Base-by-base conservation (phyloP, 2,329 filamentous ascomycete species). In the Volutella citrinella region DNA sequence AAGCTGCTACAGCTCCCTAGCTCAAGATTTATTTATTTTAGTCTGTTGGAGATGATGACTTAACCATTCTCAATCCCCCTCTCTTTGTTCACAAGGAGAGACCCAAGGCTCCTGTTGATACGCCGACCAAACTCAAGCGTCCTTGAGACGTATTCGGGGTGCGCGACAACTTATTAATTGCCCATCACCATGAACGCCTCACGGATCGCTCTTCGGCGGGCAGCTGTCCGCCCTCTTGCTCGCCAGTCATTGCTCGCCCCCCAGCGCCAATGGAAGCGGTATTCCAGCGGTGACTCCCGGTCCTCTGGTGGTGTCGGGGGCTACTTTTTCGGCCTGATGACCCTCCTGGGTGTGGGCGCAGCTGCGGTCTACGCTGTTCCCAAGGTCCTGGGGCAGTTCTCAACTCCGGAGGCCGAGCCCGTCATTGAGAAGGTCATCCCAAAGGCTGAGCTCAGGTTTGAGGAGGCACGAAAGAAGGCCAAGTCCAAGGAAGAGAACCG, bases 401-500 rank as follows among this genome's bases (percentile, higher is more conserved):
- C 50, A 4, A 18, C 40, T 11, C 15, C 44, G 15, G 46, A 52
- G 32, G 30, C 34, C 15, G 33, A 51, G 26, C 34, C 28, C 13
- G 26, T 17, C 12, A 34, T 33, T 6, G 40, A 45, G 15, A 28
- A 46, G 23, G 28, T 31, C 13, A 29, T 36, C 4, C 36, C 44
- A 23, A 62, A 69, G 50, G 74, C 75, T 1, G 72, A 82, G 33
- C 54, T 88, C 24, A 68, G 78, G 38, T 85, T 88, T 44, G 87
- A 94, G 61, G 74, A 81, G 56, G 64, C 78, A 16, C 71, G 80
- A 35, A 69, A 66, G 43, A 69, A 72, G 42, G 68, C 72, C 16
- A 59, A 65, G 2, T 81, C 79, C 7, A 79, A 79, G 46, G 86
- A 90, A 59, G 82, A 88, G 45, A 82, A 82, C 43, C 67, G 85